Evolutionary conservation across 2,329 filamentous ascomycete genomes (phyloP).

Genomic region (Harringtonia lauricola): DNA sequence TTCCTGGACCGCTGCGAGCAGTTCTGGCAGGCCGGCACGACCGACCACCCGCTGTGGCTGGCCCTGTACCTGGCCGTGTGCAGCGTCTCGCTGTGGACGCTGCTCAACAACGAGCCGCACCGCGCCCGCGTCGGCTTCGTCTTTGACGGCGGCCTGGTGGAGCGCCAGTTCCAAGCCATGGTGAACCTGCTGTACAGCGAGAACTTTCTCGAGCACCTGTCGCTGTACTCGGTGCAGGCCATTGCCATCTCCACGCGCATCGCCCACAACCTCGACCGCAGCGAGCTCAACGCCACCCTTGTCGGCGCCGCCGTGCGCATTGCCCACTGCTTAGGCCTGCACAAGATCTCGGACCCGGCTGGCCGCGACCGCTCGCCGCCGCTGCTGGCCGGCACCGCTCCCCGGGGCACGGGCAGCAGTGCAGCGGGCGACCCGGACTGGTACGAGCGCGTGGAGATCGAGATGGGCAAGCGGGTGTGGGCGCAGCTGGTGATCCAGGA

Average conservation of each 20-base stretch:
- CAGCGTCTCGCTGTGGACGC: conserved; percentile 13
- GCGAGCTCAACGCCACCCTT: conserved; percentile 21
- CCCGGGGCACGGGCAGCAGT: too few relatives aligned
- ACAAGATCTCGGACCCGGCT: conserved; percentile 11
- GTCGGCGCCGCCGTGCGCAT: conserved; percentile 22
- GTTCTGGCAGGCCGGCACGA: conserved; percentile 14
- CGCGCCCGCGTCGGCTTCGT: neutral
- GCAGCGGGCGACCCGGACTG: conserved; percentile 1
- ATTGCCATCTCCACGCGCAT: conserved; percentile 23
- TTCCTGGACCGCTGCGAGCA: conserved; percentile 14
- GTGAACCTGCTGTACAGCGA: conserved; percentile 18
- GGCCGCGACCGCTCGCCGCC: too few relatives aligned
- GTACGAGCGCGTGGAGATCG: conserved; percentile 15
- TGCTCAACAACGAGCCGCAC: conserved; percentile 10
- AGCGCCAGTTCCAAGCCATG: conserved; percentile 18
- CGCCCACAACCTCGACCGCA: conserved; percentile 23
- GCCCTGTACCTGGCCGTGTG: conserved; percentile 15
- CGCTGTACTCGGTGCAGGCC: conserved; percentile 21
- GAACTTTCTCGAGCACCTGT: conserved; percentile 19
- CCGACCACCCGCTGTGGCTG: conserved; percentile 15
- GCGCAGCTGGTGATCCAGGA: conserved; percentile 24
- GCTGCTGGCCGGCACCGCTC: too few relatives aligned
- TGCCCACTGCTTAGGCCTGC: conserved; percentile 19
- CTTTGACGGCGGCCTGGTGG: conserved; percentile 8
- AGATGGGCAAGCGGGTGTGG: conserved; percentile 23